phyloP scores from a whole-genome alignment of 805 yeast genomes.

The Barnettozyma sp. region DNA sequence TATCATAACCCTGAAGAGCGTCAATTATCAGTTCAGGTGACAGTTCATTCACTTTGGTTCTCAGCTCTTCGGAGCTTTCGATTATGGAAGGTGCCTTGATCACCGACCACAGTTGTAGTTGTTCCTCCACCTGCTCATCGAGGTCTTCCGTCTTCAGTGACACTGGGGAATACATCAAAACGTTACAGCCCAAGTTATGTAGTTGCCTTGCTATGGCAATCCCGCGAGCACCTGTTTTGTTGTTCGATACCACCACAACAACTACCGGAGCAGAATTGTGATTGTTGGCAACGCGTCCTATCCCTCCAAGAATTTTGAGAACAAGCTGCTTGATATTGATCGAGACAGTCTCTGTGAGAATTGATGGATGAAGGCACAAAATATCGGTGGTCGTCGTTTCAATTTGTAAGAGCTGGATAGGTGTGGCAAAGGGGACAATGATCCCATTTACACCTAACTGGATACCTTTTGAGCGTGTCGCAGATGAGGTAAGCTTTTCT shows the following conservation, averaged over 20 bases:
- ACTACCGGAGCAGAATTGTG: slow-evolving; percentile 71
- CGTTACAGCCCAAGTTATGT: slow-evolving; percentile 65
- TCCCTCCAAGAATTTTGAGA: slow-evolving; percentile 61
- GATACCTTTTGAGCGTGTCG: slow-evolving; percentile 15
- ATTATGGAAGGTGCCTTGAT: slow-evolving; percentile 65
- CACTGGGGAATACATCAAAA: slow-evolving; percentile 31
- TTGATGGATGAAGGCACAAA: slow-evolving; percentile 40
- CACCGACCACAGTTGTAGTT: slow-evolving; percentile 47
- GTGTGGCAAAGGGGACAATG: slow-evolving; percentile 57
- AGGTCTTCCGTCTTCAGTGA: slow-evolving; percentile 9
- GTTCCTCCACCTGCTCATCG: slow-evolving; percentile 33
- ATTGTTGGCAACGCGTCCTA: slow-evolving; percentile 55
- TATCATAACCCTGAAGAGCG: slow-evolving; percentile 79
- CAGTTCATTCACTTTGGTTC: slow-evolving; percentile 29
- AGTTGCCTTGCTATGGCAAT: slow-evolving; percentile 76
- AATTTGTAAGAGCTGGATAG: slow-evolving; percentile 72
- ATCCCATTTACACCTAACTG: slow-evolving; percentile 18
- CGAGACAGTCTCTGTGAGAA: slow-evolving; percentile 61
- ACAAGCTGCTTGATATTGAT: slow-evolving; percentile 56
- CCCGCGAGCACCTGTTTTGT: slow-evolving; percentile 67
- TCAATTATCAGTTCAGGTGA: slow-evolving; percentile 79
- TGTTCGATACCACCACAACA: slow-evolving; percentile 47
- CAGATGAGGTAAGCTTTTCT: too few relatives aligned
- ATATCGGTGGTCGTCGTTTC: slow-evolving; percentile 53
- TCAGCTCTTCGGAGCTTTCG: slow-evolving; percentile 29